Base-by-base conservation (phyloP, 192 early-diverging fungal species). In the Mortierella antarctica region DNA sequence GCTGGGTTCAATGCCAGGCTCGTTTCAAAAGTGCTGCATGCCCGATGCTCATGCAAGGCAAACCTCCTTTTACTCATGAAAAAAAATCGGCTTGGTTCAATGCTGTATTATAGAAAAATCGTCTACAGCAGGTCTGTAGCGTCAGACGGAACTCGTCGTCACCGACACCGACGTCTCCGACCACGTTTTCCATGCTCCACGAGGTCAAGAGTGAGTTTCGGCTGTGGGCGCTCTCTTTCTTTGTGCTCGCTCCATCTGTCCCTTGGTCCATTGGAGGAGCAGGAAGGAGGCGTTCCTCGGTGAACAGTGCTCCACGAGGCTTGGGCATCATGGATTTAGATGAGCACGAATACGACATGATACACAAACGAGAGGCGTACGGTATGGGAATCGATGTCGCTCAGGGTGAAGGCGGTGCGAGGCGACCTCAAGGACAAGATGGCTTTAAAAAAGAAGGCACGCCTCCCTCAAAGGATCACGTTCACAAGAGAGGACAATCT, bases 201-300 rank as follows among this genome's bases (percentile, higher is more conserved):
- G 21, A 65, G 17, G 47, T 73, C 47, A 64, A 65, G 23, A 10
- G 60, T 17, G 56, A 73, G 20, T 31, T 64, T 45, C 62, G 57
- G 13, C 40, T 72, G 2, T 72, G 60, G 62, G 53, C 61, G 15
- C 12, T 72, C 10, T 49, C 62, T 2, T 48, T 54, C 42, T 65
- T 57, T 40, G 45, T 58, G n/a, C 48, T 73, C 17, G 55, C 55
- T 0, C 54, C 62, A 10, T 17, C 44, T 4, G 23, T 65, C 54
- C 8, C 1, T 21, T n/a, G 57, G 15, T 4, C 39, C 21, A n/a
- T 1, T 59, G 15, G 40, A 48, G 7, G 31, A 55, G 51, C 52
- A 42, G 20, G n/a, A 56, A 8, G 7, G 53, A 42, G 18, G 41
- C 20, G 41, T 15, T 51, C 50, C 42, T 48, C 45, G 1, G 17